phyloP scores from a whole-genome alignment of 805 yeast genomes.

The Kluyveromyces lactis region DNA sequence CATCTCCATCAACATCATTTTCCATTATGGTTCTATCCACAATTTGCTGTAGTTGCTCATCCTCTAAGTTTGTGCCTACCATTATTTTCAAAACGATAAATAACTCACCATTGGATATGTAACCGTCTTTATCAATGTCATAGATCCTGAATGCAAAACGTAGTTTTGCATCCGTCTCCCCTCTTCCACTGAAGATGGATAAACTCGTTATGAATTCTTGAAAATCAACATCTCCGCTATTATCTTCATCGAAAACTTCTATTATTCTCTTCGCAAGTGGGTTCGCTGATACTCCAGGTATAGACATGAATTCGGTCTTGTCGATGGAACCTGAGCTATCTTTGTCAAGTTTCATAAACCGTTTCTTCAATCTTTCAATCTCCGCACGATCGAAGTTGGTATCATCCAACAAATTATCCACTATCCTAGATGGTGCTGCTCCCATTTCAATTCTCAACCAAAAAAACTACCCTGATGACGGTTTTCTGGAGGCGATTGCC shows the following conservation, averaged over 20 bases:
- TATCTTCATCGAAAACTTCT: constrained; percentile 91
- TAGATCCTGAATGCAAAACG: constrained; percentile 87
- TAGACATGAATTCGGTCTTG: constrained; percentile 78
- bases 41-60: constrained; percentile 84
- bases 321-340: constrained; percentile 92
- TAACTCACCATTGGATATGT: constrained; percentile 88
- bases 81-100: constrained; percentile 88
- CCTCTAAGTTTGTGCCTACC: constrained; percentile 90
- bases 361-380: constrained; percentile 78
- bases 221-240: constrained; percentile 89
- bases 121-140: constrained; percentile 94
- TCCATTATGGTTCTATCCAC: constrained; percentile 97
- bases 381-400: constrained; percentile 86
- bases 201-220: constrained; percentile 86
- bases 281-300: constrained; percentile 86
- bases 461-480: too few relatives aligned
- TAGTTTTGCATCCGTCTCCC: constrained; percentile 72
- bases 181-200: constrained; percentile 80
- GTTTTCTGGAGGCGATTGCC: too few relatives aligned
- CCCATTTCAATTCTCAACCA: constrained; percentile 41
- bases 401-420: constrained; percentile 70
- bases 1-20: constrained; percentile 83
- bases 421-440: constrained; percentile 46
- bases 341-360: constrained; percentile 91
- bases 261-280: constrained; percentile 85